Conservation (phyloP, 352 stramenopile genomes). For the Phytopythium montanum region DNA sequence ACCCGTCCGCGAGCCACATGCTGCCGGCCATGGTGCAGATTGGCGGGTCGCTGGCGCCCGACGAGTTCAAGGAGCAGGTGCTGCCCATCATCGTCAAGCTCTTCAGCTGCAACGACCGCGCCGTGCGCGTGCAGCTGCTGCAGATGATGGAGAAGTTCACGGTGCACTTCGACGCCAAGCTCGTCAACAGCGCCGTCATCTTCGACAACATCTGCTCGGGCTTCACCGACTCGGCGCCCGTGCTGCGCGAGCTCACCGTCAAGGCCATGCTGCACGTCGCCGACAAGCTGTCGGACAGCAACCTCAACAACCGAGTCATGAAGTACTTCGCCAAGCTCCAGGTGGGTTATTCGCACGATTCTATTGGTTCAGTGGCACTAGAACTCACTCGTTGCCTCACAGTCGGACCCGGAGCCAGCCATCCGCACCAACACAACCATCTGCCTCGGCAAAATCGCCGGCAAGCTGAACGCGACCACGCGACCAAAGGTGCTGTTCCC, state of each 20-base stretch:
- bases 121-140: constrained; percentile 86
- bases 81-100: constrained; percentile 88
- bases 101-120: constrained; percentile 91
- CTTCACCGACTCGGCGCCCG: constrained; percentile 86
- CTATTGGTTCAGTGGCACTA: neutral
- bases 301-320: constrained; percentile 91
- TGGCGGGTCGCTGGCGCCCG: constrained; percentile 57
- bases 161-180: constrained; percentile 86
- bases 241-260: constrained; percentile 89
- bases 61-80: constrained; percentile 87
- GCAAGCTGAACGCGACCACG: constrained; percentile 83
- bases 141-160: constrained; percentile 91
- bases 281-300: constrained; percentile 87
- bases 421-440: constrained; percentile 94
- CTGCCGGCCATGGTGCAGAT: constrained; percentile 87
- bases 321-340: constrained; percentile 91
- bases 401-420: constrained; percentile 86
- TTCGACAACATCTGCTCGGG: constrained; percentile 91
- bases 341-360: constrained; percentile 23
- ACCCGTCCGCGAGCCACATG: constrained; percentile 86
- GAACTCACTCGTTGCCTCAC: neutral
- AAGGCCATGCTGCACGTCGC: constrained; percentile 92
- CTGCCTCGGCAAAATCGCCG: constrained; percentile 87
- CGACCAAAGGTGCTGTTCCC: constrained; percentile 88
- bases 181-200: constrained; percentile 87